Evolutionary conservation across 768 basidiomycete species (phyloP).

Genomic region (Galerina sulciceps): DNA sequence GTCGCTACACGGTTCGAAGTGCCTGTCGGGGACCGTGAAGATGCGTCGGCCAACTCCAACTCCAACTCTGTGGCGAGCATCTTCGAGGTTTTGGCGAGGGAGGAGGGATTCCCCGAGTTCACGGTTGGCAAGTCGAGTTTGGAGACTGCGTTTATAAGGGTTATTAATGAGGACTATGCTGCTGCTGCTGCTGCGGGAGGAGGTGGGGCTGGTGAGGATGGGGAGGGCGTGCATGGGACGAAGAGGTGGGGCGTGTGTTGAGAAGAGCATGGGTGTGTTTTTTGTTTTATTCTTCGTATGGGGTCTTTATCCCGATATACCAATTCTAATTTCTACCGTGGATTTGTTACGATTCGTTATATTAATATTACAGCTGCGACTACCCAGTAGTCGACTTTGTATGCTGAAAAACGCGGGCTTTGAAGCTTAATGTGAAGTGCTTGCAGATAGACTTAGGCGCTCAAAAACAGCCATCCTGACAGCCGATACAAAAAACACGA

Average conservation of each 20-base stretch:
- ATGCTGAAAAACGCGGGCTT: no score
- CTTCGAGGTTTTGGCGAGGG: constrained; percentile 56
- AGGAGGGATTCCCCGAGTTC: constrained; percentile 63
- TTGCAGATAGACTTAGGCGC: no score
- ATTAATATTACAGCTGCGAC: no score
- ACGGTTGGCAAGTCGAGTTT: constrained; percentile 71
- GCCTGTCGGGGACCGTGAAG: constrained; percentile 36
- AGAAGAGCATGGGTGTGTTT: not conserved
- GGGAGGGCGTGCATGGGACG: not conserved
- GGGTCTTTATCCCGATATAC: no score
- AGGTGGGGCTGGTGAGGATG: not conserved
- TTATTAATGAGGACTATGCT: constrained; percentile 51
- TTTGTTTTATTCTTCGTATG: no score
- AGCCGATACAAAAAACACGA: no score
- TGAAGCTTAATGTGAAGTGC: no score
- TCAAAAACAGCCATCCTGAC: no score
- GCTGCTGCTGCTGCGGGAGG: not conserved
- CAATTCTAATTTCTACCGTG: no score
- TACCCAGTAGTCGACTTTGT: no score
- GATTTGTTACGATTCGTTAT: no score
- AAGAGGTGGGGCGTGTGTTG: constrained; percentile 5
- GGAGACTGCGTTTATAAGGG: constrained; percentile 76
- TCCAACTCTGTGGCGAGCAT: constrained; percentile 56
- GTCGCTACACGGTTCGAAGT: constrained; percentile 70
- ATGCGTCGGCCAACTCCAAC: constrained; percentile 19